Conservation (phyloP, 352 stramenopile species). For the Blastocystis sp. region DNA sequence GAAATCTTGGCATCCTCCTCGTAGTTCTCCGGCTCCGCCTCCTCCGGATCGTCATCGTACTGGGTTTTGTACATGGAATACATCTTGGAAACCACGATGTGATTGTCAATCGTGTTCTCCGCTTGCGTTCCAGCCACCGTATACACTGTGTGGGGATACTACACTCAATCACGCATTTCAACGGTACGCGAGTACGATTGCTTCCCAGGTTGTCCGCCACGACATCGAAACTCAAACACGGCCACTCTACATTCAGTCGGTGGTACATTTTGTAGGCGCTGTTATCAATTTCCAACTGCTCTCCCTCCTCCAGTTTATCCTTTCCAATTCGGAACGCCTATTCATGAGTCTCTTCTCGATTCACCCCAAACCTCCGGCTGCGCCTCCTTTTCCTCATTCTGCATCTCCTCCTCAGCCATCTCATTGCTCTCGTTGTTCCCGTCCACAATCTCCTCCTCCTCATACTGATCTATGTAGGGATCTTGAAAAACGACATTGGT, state of each 20-base stretch:
- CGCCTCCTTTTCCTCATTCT: constrained; percentile 57
- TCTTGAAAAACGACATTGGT: constrained; percentile 75
- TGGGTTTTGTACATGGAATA: constrained; percentile 85
- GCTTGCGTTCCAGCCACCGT: constrained; percentile 89
- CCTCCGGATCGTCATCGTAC: constrained; percentile 65
- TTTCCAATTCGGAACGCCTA: constrained; percentile 83
- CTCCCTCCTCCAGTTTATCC: constrained; percentile 76
- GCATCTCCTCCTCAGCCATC: constrained; percentile 63
- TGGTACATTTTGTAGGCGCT: constrained; percentile 98
- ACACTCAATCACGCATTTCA: background rate
- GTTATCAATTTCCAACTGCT: constrained; percentile 93
- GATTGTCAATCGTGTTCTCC: constrained; percentile 78
- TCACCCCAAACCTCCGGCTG: constrained; percentile 24
- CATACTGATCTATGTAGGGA: constrained; percentile 74
- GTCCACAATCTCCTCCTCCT: constrained; percentile 78
- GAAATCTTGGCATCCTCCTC: constrained; percentile 85
- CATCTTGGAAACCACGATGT: constrained; percentile 93
- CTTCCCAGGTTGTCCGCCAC: constrained; percentile 84
- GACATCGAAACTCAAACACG: constrained; percentile 90
- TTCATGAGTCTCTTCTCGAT: constrained; percentile 46
- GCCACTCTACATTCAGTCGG: constrained; percentile 89
- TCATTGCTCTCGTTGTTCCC: constrained; percentile 68
- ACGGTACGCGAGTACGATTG: constrained; percentile 67
- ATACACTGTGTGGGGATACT: constrained; percentile 87
- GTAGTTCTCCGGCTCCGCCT: constrained; percentile 71